phyloP scores from a whole-genome alignment of 208 protist species.

The Trypanosoma brucei region DNA sequence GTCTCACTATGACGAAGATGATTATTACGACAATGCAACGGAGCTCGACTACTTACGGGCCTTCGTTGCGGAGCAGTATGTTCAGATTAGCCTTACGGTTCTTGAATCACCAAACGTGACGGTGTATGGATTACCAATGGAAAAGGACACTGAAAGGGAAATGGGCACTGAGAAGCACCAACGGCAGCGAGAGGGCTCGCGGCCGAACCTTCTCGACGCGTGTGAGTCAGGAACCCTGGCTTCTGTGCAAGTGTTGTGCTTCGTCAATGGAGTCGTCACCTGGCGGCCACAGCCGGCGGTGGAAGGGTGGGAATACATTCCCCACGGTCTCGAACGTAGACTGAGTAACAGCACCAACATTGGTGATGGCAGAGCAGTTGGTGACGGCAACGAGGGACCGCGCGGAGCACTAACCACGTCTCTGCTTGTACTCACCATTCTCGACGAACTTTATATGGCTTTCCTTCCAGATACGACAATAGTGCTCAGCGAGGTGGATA shows the following conservation, averaged over 20 bases:
- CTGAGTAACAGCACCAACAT: neutral
- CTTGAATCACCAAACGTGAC: neutral
- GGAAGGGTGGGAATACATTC: slow-evolving; percentile 13
- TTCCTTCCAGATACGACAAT: slow-evolving; percentile 44
- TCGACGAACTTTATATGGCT: slow-evolving; percentile 35
- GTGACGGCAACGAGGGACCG: neutral
- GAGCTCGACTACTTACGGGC: slow-evolving; percentile 10
- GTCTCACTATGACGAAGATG: neutral
- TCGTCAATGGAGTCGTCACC: slow-evolving; percentile 14
- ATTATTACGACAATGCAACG: neutral
- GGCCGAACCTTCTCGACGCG: slow-evolving; percentile 2
- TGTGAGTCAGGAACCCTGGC: neutral
- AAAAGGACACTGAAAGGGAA: neutral
- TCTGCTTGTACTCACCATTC: slow-evolving; percentile 26
- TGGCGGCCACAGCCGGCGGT: slow-evolving; percentile 9
- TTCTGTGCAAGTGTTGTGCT: slow-evolving; percentile 12
- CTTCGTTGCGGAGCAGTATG: slow-evolving; percentile 16
- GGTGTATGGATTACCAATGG: no score
- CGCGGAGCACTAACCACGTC: slow-evolving; percentile 22
- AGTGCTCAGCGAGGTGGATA: slow-evolving; percentile 54
- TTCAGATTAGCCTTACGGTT: slow-evolving; percentile 11
- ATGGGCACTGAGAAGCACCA: no score
- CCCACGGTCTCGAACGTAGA: neutral
- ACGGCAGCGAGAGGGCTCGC: neutral
- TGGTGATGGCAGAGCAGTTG: neutral